phyloP scores from a whole-genome alignment of 2,329 filamentous ascomycete genomes.

The Westerdykella ornata region DNA sequence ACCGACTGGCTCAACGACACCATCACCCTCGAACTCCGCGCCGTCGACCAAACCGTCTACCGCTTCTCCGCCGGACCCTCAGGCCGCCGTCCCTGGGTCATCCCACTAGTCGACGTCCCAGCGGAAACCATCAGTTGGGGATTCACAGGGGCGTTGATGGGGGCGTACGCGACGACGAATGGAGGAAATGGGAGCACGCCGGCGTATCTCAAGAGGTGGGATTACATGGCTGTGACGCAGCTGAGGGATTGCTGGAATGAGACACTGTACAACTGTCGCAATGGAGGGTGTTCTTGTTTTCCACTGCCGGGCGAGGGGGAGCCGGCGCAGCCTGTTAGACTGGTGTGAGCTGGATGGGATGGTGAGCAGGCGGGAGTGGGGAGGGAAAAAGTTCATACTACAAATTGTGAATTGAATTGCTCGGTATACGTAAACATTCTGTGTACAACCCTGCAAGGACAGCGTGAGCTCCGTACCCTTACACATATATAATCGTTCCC shows the following conservation, averaged over 20 bases:
- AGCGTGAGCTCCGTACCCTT: too few relatives aligned
- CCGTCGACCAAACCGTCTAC: slow-evolving; percentile 45
- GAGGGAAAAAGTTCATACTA: too few relatives aligned
- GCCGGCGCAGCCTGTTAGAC: too few relatives aligned
- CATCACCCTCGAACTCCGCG: slow-evolving; percentile 40
- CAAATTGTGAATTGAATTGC: too few relatives aligned
- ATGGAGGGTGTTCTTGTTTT: too few relatives aligned
- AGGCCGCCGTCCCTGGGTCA: neutral
- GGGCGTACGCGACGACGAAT: slow-evolving; percentile 50
- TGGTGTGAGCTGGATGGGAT: too few relatives aligned
- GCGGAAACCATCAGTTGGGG: slow-evolving; percentile 27
- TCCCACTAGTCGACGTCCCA: slow-evolving; percentile 7
- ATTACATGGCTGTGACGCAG: slow-evolving; percentile 18
- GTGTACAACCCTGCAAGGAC: too few relatives aligned
- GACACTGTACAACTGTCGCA: neutral
- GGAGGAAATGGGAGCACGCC: slow-evolving; percentile 40
- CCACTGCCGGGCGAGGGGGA: too few relatives aligned
- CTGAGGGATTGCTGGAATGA: slow-evolving; percentile 10
- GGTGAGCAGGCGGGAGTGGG: too few relatives aligned
- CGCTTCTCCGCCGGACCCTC: slow-evolving; percentile 23
- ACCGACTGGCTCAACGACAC: slow-evolving; percentile 30
- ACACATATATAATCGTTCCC: too few relatives aligned
- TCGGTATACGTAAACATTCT: too few relatives aligned
- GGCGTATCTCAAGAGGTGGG: slow-evolving; percentile 47
- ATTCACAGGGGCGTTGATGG: slow-evolving; percentile 44